These are phyloP conservation scores for Stagonosporopsis vannaccii DNA, from an alignment of 2,329 filamentous ascomycete species.

Conservation along the genomic window DNA sequence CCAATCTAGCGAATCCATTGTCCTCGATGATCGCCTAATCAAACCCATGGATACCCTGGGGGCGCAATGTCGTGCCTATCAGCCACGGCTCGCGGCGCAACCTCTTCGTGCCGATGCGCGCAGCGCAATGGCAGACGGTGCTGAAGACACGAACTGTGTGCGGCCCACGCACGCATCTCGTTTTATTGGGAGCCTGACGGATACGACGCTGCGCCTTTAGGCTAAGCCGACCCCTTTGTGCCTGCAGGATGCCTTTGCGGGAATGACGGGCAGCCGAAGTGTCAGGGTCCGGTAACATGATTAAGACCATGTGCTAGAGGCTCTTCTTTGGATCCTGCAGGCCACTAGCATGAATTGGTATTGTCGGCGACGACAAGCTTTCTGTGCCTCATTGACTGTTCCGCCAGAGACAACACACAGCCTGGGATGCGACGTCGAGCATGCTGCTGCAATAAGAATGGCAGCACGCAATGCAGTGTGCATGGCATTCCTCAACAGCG, in stretches of 20 bases:
- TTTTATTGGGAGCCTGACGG: constrained; percentile 2
- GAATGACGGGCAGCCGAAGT: constrained; percentile 8
- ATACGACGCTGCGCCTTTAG: constrained; percentile 11
- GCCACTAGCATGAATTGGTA: constrained; percentile 8
- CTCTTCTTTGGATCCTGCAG: constrained; percentile 10
- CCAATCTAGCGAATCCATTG: background rate
- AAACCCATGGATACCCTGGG: background rate
- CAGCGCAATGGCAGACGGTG: background rate
- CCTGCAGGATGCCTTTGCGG: constrained; percentile 9
- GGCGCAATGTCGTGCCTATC: background rate
- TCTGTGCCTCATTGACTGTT: background rate
- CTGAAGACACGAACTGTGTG: background rate
- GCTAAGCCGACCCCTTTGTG: constrained; percentile 8
- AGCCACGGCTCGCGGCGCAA: background rate
- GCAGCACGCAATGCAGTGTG: background rate
- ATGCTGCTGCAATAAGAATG: background rate
- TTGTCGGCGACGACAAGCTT: constrained; percentile 5
- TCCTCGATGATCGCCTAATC: background rate
- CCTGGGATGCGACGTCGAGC: background rate
- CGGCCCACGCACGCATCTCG: background rate
- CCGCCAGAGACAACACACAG: constrained; percentile 3
- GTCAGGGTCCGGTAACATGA: constrained; percentile 7
- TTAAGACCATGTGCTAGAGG: background rate
- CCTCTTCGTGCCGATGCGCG: constrained; percentile 1
- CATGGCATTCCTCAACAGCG: constrained; percentile 10